A percentile compares a stretch with the other conserved stretches of the same genome.
These are phyloP conservation scores for Flaveria floridana DNA, from an alignment of 140 eudicot genomes.

Conservation along the genomic window DNA sequence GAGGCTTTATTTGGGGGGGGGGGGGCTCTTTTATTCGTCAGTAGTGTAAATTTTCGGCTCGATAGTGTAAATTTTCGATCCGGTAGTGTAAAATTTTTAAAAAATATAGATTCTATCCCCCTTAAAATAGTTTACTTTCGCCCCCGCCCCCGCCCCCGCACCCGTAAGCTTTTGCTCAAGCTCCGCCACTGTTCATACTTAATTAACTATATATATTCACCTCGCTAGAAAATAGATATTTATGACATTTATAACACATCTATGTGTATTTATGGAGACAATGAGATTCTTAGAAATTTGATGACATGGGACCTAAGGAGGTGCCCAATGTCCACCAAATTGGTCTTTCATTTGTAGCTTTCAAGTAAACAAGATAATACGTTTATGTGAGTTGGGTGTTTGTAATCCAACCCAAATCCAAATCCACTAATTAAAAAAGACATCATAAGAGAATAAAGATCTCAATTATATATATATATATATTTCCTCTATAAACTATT, in stretches of 20 bases:
- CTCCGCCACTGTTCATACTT: neutral
- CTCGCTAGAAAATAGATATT: neutral
- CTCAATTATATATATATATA: neutral
- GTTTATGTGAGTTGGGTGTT: constrained; percentile 20
- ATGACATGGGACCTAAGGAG: constrained; percentile 36
- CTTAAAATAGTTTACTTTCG: too few species aligned
- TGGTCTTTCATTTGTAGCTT: constrained; percentile 28
- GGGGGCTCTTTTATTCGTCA: too few species aligned
- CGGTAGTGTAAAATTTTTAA: too few species aligned
- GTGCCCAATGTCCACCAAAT: constrained; percentile 31
- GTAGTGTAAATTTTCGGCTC: too few species aligned
- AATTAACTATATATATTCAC: neutral
- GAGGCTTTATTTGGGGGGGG: too few species aligned
- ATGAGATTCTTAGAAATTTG: constrained; percentile 28
- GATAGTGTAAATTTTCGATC: too few species aligned
- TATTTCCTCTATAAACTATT: neutral
- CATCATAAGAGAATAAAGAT: neutral
- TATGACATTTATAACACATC: constrained; percentile 22
- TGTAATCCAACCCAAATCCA: constrained; percentile 15
- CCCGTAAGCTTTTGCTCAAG: too few species aligned
- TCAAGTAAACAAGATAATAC: constrained; percentile 22
- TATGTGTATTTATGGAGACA: constrained; percentile 22
- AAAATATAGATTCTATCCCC: too few species aligned
- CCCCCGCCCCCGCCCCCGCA: too few species aligned
- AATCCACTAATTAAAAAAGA: neutral